These are phyloP conservation scores for Gossypium turneri DNA, from an alignment of 345 rosid species.

Conservation along the genomic window DNA sequence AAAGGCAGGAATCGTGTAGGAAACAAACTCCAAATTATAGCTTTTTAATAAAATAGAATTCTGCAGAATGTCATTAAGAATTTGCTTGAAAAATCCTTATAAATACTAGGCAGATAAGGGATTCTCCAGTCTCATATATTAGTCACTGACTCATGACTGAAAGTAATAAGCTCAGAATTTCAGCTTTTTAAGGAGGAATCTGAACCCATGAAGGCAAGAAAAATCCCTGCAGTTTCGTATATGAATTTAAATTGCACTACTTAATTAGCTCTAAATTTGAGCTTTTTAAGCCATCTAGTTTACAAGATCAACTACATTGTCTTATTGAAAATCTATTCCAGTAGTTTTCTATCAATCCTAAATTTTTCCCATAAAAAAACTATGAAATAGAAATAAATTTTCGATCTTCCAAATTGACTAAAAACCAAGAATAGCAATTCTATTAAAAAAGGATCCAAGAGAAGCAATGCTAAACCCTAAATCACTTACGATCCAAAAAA, in stretches of 20 bases:
- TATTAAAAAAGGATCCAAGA: no score
- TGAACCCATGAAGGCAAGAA: neutral
- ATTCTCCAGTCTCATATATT: neutral
- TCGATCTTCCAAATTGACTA: neutral
- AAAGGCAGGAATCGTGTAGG: neutral
- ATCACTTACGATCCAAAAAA: neutral
- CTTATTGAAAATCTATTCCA: neutral
- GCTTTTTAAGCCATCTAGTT: neutral
- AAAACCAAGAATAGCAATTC: conserved; percentile 5
- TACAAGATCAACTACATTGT: neutral
- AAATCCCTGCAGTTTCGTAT: neutral
- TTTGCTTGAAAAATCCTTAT: neutral
- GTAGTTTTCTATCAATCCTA: neutral
- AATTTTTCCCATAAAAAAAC: neutral
- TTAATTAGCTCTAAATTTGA: neutral
- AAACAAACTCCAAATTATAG: neutral
- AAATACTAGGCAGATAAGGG: neutral
- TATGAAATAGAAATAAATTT: neutral
- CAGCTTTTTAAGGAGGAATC: neutral
- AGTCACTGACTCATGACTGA: neutral
- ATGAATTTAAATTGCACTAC: neutral
- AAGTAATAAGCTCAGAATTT: neutral
- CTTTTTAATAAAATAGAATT: neutral
- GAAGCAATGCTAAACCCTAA: neutral
- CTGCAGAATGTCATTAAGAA: neutral